These are phyloP conservation scores for Rhizophagus sp. DNA, from an alignment of 192 early-diverging fungal species.

Conservation along the genomic window DNA sequence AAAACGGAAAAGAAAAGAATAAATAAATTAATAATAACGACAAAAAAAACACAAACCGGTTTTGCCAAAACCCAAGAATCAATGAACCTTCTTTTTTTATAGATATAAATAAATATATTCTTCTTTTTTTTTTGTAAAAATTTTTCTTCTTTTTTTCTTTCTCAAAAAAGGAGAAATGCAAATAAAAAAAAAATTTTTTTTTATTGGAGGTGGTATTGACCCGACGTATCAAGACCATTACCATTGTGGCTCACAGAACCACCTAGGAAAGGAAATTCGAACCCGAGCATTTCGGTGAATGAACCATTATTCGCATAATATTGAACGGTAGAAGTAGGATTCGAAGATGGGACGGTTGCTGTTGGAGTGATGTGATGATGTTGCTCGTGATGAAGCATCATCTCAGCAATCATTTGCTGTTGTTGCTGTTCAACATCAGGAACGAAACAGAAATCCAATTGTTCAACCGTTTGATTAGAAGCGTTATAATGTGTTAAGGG, in stretches of 20 bases:
- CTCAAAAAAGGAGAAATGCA: background rate
- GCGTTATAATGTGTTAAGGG: background rate
- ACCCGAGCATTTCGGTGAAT: constrained; percentile 9
- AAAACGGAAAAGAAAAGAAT: background rate
- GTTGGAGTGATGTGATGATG: constrained; percentile 18
- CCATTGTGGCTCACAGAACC: constrained; percentile 21
- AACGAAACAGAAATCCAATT: constrained; percentile 9
- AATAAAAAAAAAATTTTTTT: background rate
- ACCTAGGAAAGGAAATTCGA: background rate
- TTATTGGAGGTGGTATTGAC: constrained; percentile 24
- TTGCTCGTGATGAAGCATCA: constrained; percentile 19
- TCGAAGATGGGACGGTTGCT: background rate
- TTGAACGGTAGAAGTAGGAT: background rate
- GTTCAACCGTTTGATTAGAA: constrained; percentile 1
- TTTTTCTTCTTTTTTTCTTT: constrained; percentile 14
- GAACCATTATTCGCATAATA: constrained; percentile 1
- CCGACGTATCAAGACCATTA: background rate
- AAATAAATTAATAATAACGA: background rate
- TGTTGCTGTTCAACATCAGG: constrained; percentile 23
- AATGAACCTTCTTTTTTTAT: background rate
- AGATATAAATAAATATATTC: background rate
- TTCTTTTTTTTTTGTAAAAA: constrained; percentile 8
- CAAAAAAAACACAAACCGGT: no score
- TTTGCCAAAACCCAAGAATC: background rate
- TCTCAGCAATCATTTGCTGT: constrained; percentile 22